Base-by-base conservation (phyloP, 2,329 filamentous ascomycete genomes). In the Thielaviopsis punctulata region DNA sequence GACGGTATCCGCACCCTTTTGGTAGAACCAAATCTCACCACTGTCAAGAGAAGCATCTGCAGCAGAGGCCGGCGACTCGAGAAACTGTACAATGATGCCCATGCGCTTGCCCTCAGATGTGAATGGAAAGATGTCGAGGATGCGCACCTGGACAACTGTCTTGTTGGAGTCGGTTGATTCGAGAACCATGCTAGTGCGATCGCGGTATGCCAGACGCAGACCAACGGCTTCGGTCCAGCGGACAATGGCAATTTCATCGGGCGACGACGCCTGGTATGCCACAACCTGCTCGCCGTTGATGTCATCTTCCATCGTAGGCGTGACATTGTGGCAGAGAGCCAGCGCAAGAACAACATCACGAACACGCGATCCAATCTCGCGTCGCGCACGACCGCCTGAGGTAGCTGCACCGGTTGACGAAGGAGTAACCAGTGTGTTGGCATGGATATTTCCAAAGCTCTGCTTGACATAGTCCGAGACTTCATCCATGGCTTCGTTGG, bases 401-500 rank as follows among this genome's bases (percentile, higher is more conserved):
- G 33, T 27, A 21, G 75, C 72, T 9, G 75, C 75, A 55, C 80
- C 80, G 1, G 76, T 74, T 1, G 84, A 84, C 0, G 86, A 89
- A 0, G 88, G 86, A 0, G 86, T 92, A 30, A 86, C 78, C 21
- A 93, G 71, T 21, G 68, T 63, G 15, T 45, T 36, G 9, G 44
- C 33, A 15, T 47, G 36, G n/a, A 36, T 39, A 6, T 70, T 69
- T 12, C 80, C 74, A 60, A 96, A 95, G 5, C 83, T 86, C 64
- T 95, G 89, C 57, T 76, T 80, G 49, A 98, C 77, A 62, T 95
- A 95, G 0, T 84, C 77, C 12, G 79, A 71, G 12, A 98, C 92
- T 68, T 98, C 93, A 59, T 96, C 92, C 92, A 98, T 98, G 9
- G 92, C 90, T 63, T 98, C 92, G 59, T 95, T 95, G 30, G 90